A percentile compares a stretch with the other conserved stretches of the same genome.
Conservation (phyloP, 345 rosid species). For the Pelargonium nanum region DNA sequence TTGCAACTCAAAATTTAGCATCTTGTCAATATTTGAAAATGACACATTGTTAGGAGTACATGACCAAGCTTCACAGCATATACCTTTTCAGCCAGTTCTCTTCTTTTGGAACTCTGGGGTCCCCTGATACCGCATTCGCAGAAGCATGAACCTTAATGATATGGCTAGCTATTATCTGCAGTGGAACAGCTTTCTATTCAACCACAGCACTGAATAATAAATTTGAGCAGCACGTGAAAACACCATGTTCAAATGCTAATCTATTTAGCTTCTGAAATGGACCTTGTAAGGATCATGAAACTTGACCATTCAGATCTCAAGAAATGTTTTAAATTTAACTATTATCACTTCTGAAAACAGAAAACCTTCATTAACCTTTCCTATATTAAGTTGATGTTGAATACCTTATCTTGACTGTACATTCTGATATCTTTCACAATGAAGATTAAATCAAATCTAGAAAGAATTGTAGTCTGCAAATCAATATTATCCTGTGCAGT, state of each 20-base stretch:
- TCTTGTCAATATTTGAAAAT: background rate
- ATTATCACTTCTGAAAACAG: background rate
- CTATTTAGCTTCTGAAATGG: background rate
- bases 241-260: background rate
- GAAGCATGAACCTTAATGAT: conserved; percentile 92
- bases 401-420: conserved; percentile 81
- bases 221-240: background rate
- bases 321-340: too few relatives aligned
- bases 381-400: background rate
- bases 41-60: background rate
- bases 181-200: conserved; percentile 7
- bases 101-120: conserved; percentile 52
- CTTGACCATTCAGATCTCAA: too few relatives aligned
- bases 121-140: conserved; percentile 47
- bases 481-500: conserved; percentile 94
- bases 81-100: conserved; percentile 95
- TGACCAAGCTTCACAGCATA: background rate
- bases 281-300: background rate
- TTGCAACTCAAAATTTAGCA: conserved; percentile 5
- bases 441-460: conserved; percentile 91
- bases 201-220: background rate
- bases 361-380: background rate
- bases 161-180: conserved; percentile 84
- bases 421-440: conserved; percentile 88
- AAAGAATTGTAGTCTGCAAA: conserved; percentile 88